These are phyloP conservation scores for Cryptococcus hybrid DNA, from an alignment of 1,284 basidiomycete genomes.

Conservation along the genomic window DNA sequence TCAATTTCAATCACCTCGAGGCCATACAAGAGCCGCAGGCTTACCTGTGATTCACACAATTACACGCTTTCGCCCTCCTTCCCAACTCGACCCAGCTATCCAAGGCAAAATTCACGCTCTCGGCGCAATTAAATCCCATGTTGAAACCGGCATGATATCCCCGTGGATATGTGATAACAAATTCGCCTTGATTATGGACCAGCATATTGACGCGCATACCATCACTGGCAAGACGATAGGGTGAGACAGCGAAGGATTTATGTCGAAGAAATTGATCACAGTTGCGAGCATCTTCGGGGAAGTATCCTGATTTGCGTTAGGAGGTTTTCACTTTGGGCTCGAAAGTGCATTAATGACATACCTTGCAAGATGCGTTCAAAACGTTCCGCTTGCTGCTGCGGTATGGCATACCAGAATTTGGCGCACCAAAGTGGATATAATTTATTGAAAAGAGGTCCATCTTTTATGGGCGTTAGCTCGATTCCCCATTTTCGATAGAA, in stretches of 20 bases:
- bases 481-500: not conserved
- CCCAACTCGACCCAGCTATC: constrained; percentile 93
- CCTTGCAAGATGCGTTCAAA: constrained; percentile 81
- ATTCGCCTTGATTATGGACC: constrained; percentile 88
- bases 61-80: constrained; percentile 73
- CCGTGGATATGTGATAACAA: constrained; percentile 91
- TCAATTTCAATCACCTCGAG: not conserved
- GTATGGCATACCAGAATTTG: constrained; percentile 93
- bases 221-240: constrained; percentile 72
- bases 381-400: constrained; percentile 73
- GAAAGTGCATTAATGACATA: constrained; percentile 42
- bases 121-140: constrained; percentile 94
- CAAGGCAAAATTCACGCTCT: constrained; percentile 96
- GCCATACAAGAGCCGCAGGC: constrained; percentile 15
- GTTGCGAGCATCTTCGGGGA: constrained; percentile 75
- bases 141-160: constrained; percentile 98
- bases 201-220: constrained; percentile 82
- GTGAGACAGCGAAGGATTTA: constrained; percentile 94
- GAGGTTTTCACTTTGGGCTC: not conserved
- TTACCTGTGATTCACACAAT: constrained; percentile 79
- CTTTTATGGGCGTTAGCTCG: constrained; percentile 37
- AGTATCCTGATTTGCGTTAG: constrained; percentile 61
- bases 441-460: constrained; percentile 99
- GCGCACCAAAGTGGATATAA: constrained; percentile 98
- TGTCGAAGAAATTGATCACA: constrained; percentile 95